These are phyloP conservation scores for Ogataea trehalophila DNA, from an alignment of 805 yeast species.

Conservation along the genomic window DNA sequence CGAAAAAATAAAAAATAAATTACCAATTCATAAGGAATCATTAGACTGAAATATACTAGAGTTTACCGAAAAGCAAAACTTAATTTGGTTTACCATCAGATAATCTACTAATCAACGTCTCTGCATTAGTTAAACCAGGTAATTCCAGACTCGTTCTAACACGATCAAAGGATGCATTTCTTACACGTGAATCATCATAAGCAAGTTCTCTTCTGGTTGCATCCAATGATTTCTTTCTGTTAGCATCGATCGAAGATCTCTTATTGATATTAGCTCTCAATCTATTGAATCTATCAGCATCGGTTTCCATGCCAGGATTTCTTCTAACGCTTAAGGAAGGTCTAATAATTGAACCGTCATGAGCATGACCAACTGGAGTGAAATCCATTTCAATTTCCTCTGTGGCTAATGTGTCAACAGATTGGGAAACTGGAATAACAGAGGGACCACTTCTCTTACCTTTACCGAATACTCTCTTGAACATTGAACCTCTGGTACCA, in stretches of 20 bases:
- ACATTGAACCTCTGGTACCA: slow-evolving; percentile 34
- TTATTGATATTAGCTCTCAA: slow-evolving; percentile 15
- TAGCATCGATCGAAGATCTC: slow-evolving; percentile 16
- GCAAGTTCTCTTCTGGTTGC: slow-evolving; percentile 18
- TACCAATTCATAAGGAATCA: no score
- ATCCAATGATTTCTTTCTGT: slow-evolving; percentile 22
- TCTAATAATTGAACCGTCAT: slow-evolving; percentile 30
- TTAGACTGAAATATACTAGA: neutral
- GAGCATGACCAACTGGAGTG: slow-evolving; percentile 15
- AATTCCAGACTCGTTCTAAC: slow-evolving; percentile 36
- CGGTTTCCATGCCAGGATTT: slow-evolving; percentile 16
- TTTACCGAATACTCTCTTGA: slow-evolving; percentile 34
- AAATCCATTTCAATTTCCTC: slow-evolving; percentile 49
- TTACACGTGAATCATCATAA: slow-evolving; percentile 16
- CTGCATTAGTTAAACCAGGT: slow-evolving; percentile 33
- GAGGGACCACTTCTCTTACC: slow-evolving; percentile 22
- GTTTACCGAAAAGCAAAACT: neutral
- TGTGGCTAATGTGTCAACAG: slow-evolving; percentile 35
- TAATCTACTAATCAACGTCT: slow-evolving; percentile 27
- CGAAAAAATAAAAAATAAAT: neutral
- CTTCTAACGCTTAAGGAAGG: slow-evolving; percentile 26
- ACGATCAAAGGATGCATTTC: slow-evolving; percentile 20
- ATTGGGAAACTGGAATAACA: slow-evolving; percentile 30
- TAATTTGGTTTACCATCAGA: slow-evolving; percentile 6
- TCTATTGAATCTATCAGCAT: slow-evolving; percentile 18